phyloP scores from a whole-genome alignment of 2,329 filamentous ascomycete genomes.

The Fusarium sulawesiense region DNA sequence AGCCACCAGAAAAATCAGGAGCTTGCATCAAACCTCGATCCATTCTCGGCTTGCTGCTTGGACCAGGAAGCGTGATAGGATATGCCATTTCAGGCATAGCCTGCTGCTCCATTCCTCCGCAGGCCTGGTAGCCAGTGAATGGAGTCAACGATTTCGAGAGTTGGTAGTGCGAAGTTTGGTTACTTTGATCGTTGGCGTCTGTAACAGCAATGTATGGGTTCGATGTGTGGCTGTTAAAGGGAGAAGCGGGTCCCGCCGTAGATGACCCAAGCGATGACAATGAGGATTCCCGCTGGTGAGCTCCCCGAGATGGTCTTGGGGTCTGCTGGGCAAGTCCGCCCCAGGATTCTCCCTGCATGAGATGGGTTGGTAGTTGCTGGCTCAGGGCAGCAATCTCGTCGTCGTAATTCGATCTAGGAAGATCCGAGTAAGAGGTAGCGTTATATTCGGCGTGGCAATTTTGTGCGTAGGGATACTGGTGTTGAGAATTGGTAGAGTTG shows the following conservation, averaged over 20 bases:
- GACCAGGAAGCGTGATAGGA: constrained; percentile 53
- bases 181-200: constrained; percentile 59
- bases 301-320: constrained; percentile 53
- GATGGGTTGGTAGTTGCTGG: constrained; percentile 42
- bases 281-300: constrained; percentile 70
- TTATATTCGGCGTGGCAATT: constrained; percentile 39
- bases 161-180: constrained; percentile 58
- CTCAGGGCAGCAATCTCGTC: constrained; percentile 45
- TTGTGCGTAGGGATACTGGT: constrained; percentile 31
- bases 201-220: constrained; percentile 69
- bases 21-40: constrained; percentile 59
- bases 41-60: constrained; percentile 51
- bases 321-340: constrained; percentile 53
- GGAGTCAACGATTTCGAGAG: constrained; percentile 58
- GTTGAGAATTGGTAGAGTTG: constrained; percentile 36
- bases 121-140: constrained; percentile 57
- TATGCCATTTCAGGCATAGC: constrained; percentile 55
- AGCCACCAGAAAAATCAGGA: constrained; percentile 57
- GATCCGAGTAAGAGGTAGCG: constrained; percentile 30
- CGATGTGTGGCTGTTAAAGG: constrained; percentile 64
- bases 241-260: constrained; percentile 66
- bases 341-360: constrained; percentile 60
- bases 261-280: constrained; percentile 71
- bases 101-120: constrained; percentile 49
- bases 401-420: constrained; percentile 39